Evolutionary conservation across 768 basidiomycete species (phyloP).

Genomic region (Antrodiella citrinella): DNA sequence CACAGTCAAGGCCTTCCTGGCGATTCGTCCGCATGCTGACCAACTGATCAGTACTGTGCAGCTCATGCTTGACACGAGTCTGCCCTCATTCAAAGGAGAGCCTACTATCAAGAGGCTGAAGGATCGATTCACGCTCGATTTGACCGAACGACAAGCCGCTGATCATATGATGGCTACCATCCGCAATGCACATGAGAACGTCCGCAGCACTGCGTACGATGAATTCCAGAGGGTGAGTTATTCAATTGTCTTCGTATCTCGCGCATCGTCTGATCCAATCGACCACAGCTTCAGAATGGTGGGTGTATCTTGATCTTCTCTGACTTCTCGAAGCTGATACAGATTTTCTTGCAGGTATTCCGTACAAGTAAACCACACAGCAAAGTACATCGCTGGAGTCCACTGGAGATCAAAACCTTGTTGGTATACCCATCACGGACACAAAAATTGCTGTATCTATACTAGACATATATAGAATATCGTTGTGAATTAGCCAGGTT

Average conservation of each 20-base stretch:
- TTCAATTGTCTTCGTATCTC: not conserved
- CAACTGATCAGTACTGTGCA: conserved; percentile 83
- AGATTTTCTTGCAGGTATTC: conserved; percentile 20
- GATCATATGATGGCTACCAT: conserved; percentile 89
- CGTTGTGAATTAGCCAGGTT: no score
- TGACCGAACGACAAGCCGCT: conserved; percentile 87
- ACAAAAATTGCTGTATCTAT: no score
- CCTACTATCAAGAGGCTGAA: conserved; percentile 78
- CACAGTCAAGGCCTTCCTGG: conserved; percentile 93
- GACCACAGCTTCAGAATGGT: conserved; percentile 40
- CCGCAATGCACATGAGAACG: conserved; percentile 91
- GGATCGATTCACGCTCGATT: conserved; percentile 76
- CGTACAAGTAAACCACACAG: conserved; percentile 27
- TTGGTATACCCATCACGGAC: no score
- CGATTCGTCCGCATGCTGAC: conserved; percentile 89
- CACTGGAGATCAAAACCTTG: no score
- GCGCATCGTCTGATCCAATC: conserved; percentile 4
- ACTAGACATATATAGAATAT: no score
- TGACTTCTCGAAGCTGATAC: conserved; percentile 14
- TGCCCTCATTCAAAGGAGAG: conserved; percentile 98
- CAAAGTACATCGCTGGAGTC: no score
- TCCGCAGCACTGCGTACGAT: conserved; percentile 89
- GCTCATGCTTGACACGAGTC: conserved; percentile 90
- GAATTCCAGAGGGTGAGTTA: conserved; percentile 81
- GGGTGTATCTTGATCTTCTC: conserved; percentile 19